Evolutionary conservation across 345 rosid genomes (phyloP), one percentile per base, ranked within the genome.

Genomic region (Corymbia maculata): DNA sequence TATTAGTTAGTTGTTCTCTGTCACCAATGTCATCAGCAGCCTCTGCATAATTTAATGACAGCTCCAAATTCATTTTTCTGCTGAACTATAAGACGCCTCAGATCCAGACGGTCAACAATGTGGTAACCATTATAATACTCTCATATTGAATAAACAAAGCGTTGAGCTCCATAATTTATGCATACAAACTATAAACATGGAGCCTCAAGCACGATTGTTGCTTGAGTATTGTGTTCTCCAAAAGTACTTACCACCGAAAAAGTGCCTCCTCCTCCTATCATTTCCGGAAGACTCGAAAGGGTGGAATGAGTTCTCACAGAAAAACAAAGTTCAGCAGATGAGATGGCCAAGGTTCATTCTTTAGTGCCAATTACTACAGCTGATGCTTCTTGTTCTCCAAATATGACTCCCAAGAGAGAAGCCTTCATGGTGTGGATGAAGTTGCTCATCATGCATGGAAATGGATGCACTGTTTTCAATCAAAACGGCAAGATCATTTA

Each of bases 381-480:
- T 51, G 21, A 89, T 42, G 36, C 49, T 45, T 21, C 15, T 85
- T 79, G 88, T 86, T 87, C 90, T 50, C 22, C 32, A 80, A 80
- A 51, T 86, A 79, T 86, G 87, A 87, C 91, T 57, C 51, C 24
- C 22, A 68, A 84, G 86, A 90, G 90, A 87, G 93, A 91, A 53
- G 75, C 92, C 9, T 93, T 87, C 87, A 91, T 92, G 0, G 36
- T 92, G 52, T 92, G 95, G 94, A 92, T 94, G 93, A 93, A 92
- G 85, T 92, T 94, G 28, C 90, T 94, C 6, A 52, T 93, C 4
- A 87, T 87, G 90, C 94, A 93, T 24, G 49, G 90, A 30, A 86
- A 94, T 85, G 94, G 95, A 2, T 93, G 92, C 90, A 93, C 94
- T 4, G 92, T 92, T 75, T 93, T 91, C 28, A 82, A 92, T 61